Conservation (phyloP, 192 early-diverging fungal genomes). For the Pecoramyces ruminantium region DNA sequence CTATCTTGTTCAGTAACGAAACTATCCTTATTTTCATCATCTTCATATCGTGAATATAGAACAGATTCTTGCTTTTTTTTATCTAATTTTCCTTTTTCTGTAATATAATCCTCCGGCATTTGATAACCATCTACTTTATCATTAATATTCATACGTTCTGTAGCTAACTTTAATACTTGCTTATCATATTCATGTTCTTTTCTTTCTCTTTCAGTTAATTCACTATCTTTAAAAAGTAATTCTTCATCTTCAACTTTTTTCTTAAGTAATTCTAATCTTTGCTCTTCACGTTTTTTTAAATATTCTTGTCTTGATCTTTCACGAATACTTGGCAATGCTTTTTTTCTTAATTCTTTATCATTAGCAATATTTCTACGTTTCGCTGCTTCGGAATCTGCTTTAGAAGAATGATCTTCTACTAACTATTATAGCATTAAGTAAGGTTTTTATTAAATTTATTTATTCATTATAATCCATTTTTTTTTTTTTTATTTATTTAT, state of each 20-base stretch:
- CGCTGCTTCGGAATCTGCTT: conserved; percentile 38
- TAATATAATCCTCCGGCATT: conserved; percentile 86
- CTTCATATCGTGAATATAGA: conserved; percentile 78
- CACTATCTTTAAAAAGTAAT: conserved; percentile 50
- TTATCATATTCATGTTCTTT: conserved; percentile 68
- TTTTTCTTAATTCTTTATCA: conserved; percentile 46
- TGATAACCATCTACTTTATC: conserved; percentile 67
- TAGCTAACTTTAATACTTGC: conserved; percentile 63
- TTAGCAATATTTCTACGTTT: conserved; percentile 67
- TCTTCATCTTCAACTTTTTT: conserved; percentile 78
- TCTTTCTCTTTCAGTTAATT: conserved; percentile 60
- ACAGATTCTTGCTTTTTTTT: conserved; percentile 79
- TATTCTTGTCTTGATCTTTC: conserved; percentile 80
- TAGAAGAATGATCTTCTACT: conserved; percentile 55
- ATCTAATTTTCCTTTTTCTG: conserved; percentile 94
- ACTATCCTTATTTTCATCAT: conserved; percentile 34
- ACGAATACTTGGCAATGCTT: conserved; percentile 61
- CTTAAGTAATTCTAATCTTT: conserved; percentile 56
- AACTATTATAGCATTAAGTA: conserved; percentile 14
- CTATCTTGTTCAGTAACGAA: conserved; percentile 75
- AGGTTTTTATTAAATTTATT: background rate
- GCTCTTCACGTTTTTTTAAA: conserved; percentile 67
- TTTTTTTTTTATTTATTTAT: too few relatives aligned
- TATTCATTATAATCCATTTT: too few relatives aligned
- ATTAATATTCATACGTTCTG: conserved; percentile 63